A percentile compares a stretch with the other conserved stretches of the same genome.
phyloP scores from a whole-genome alignment of 2,329 filamentous ascomycete genomes.

The Nannizzia gypsea region DNA sequence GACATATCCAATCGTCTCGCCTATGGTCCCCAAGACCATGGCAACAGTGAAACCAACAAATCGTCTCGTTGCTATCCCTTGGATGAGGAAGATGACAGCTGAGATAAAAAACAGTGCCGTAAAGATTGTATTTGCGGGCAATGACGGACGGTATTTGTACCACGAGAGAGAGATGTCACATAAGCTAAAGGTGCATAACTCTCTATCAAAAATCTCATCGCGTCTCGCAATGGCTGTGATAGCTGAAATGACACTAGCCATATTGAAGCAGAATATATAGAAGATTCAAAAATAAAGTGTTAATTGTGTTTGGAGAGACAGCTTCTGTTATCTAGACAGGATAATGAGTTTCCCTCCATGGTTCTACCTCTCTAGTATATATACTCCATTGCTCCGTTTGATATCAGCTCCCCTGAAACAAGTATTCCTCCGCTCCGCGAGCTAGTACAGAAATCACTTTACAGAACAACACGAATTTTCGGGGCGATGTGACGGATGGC shows the following conservation, averaged over 20 bases:
- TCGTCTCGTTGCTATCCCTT: conserved; percentile 7
- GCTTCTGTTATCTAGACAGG: not conserved
- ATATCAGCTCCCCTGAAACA: no score
- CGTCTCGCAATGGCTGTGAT: not conserved
- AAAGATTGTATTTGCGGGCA: conserved; percentile 10
- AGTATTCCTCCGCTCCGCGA: no score
- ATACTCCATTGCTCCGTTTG: no score
- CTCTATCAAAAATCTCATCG: not conserved
- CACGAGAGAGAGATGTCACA: conserved; percentile 11
- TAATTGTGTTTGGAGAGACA: not conserved
- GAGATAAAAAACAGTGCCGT: conserved; percentile 10
- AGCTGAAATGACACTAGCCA: not conserved
- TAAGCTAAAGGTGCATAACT: conserved; percentile 13
- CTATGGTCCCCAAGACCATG: conserved; percentile 42
- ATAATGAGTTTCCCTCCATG: not conserved
- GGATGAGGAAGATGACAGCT: conserved; percentile 6
- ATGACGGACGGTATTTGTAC: conserved; percentile 13
- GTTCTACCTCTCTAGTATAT: no score
- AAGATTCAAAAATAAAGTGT: not conserved
- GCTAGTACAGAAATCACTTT: not conserved
- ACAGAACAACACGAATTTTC: not conserved
- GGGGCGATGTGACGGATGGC: not conserved
- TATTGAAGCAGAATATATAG: not conserved
- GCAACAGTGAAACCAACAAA: conserved; percentile 25
- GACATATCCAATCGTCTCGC: conserved; percentile 49